Percentiles rank a stretch among this genome's conserved stretches.
Conservation (phyloP, 345 rosid genomes). For the Melaleuca quinquenervia region DNA sequence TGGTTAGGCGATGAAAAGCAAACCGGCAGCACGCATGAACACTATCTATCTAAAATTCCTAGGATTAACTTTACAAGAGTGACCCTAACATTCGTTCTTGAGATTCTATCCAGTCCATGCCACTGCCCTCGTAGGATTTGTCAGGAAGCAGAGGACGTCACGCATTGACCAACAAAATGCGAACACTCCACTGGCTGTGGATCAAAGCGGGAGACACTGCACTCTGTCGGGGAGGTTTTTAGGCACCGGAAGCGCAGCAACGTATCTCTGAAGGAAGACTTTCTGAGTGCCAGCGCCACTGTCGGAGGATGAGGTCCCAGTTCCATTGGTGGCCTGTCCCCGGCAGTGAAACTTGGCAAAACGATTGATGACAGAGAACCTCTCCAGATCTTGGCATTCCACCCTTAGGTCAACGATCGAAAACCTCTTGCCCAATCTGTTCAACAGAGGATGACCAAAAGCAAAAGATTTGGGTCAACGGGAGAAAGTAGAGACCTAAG, state of each 20-base stretch:
- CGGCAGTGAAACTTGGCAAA: constrained; percentile 82
- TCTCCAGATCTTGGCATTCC: constrained; percentile 72
- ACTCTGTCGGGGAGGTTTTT: constrained; percentile 53
- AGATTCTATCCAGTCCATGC: not conserved
- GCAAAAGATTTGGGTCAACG: not conserved
- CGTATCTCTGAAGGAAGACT: constrained; percentile 53
- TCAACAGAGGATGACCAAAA: not conserved
- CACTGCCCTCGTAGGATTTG: not conserved
- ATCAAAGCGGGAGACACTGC: constrained; percentile 67
- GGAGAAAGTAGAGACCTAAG: not conserved
- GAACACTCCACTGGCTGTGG: not conserved
- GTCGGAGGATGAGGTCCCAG: constrained; percentile 19
- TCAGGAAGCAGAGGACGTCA: not conserved
- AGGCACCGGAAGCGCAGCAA: constrained; percentile 49
- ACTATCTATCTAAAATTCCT: not conserved
- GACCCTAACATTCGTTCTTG: not conserved
- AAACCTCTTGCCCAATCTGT: constrained; percentile 48
- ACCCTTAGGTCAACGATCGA: constrained; percentile 41
- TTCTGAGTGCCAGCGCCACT: constrained; percentile 6
- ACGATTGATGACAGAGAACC: constrained; percentile 65
- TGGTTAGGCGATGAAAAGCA: not conserved
- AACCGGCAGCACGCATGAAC: not conserved
- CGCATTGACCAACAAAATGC: not conserved
- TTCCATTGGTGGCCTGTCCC: constrained; percentile 21
- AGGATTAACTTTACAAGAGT: not conserved